phyloP scores from a whole-genome alignment of 208 protist genomes.

The Blechomonas ayalai region DNA sequence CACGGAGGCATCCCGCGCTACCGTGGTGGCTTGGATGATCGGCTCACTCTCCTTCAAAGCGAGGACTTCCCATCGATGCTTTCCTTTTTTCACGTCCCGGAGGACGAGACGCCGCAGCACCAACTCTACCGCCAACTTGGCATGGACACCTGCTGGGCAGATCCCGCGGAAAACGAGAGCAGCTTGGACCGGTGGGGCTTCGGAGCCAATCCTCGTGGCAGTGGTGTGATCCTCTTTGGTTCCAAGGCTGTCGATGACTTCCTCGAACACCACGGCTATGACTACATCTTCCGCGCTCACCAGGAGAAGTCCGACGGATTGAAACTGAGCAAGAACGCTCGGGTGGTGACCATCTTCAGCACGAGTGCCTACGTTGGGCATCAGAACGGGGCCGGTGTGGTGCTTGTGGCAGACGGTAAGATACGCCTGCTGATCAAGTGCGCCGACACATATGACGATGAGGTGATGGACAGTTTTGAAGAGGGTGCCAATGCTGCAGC shows the following conservation, averaged over 20 bases:
- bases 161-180: conserved; percentile 82
- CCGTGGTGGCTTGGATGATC: conserved; percentile 71
- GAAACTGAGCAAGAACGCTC: conserved; percentile 85
- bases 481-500: no score
- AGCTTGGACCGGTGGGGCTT: conserved; percentile 79
- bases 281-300: conserved; percentile 92
- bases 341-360: conserved; percentile 92
- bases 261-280: conserved; percentile 64
- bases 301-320: conserved; percentile 90
- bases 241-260: conserved; percentile 85
- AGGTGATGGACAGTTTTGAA: conserved; percentile 3
- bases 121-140: conserved; percentile 65
- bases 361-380: conserved; percentile 90
- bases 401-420: conserved; percentile 82
- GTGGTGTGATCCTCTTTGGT: conserved; percentile 85
- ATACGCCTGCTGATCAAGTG: conserved; percentile 90
- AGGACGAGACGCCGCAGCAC: conserved; percentile 52
- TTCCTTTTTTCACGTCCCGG: conserved; percentile 80
- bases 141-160: conserved; percentile 89
- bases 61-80: conserved; percentile 73
- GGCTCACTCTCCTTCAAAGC: conserved; percentile 51
- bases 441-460: conserved; percentile 52
- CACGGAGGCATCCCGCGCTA: conserved; percentile 91
- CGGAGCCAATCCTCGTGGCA: conserved; percentile 79
- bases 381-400: conserved; percentile 86